Percentiles rank a stretch among this genome's conserved stretches.
These are phyloP conservation scores for Aspergillus sp. DNA, from an alignment of 2,329 filamentous ascomycete species.

Conservation along the genomic window DNA sequence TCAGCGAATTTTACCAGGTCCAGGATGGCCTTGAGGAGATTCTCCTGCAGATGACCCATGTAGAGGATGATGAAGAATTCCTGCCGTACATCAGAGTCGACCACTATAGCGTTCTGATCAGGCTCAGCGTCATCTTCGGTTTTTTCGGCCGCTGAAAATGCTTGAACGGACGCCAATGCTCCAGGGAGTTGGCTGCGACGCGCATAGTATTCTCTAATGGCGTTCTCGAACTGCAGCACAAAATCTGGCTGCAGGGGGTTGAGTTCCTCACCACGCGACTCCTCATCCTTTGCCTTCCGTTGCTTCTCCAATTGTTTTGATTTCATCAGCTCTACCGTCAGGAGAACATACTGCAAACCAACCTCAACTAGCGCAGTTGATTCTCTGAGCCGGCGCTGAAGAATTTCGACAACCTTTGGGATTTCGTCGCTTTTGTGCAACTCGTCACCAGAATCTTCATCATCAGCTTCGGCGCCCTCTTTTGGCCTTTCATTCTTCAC, in stretches of 20 bases:
- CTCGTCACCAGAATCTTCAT: conserved; percentile 9
- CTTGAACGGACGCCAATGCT: conserved; percentile 41
- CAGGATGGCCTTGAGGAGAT: conserved; percentile 56
- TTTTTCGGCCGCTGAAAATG: conserved; percentile 26
- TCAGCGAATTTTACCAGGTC: conserved; percentile 67
- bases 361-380: conserved; percentile 58
- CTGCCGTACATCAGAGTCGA: conserved; percentile 36
- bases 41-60: conserved; percentile 64
- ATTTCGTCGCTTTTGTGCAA: conserved; percentile 16
- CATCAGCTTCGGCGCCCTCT: conserved; percentile 3
- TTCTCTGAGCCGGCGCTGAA: conserved; percentile 51
- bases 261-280: conserved; percentile 50
- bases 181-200: conserved; percentile 48
- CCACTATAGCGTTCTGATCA: conserved; percentile 3
- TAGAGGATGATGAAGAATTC: conserved; percentile 63
- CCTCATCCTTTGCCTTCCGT: conserved; percentile 45
- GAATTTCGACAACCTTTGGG: conserved; percentile 23
- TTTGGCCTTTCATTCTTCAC: conserved; percentile 20
- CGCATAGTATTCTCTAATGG: conserved; percentile 53
- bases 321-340: conserved; percentile 47
- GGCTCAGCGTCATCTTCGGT: conserved; percentile 29
- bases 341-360: conserved; percentile 61
- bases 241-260: conserved; percentile 59
- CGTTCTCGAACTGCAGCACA: conserved; percentile 49
- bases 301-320: conserved; percentile 22